Base-by-base conservation (phyloP, 208 protist genomes). In the Leishmania amazonensis region DNA sequence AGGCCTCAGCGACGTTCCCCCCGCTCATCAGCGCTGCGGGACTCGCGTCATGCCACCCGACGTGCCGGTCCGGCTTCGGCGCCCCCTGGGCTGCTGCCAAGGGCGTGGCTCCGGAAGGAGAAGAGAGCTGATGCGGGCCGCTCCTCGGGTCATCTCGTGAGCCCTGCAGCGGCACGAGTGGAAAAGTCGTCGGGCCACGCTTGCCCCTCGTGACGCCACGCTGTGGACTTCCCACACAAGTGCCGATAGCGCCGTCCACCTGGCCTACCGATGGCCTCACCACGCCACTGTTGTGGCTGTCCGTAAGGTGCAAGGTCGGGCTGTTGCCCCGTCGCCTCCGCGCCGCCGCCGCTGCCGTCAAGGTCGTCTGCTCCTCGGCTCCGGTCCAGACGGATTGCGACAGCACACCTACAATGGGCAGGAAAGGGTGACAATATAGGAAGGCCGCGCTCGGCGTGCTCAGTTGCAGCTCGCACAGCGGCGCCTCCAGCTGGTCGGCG, bases 371-470 rank as follows among this genome's bases (percentile, higher is more conserved):
- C 58, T 35, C 42, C 24, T 54, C 49, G 3, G 31, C 74, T 40
- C 58, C 68, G 13, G 65, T 5, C 83, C 81, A 84, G 57, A 79
- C 80, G 42, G 84, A 83, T 74, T 89, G 87, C 13, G 88, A 85
- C 38, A 97, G 79, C 31, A 88, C 85, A 13, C 88, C 91, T 24
- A 97, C 83, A 51, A 96, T 58, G 17, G 91, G 93, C 35, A 96
- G 73, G 70, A 92, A 89, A 3, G 94, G 93, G 80, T 97, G 94
- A 79, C 94, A 97, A 64, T 95, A 95, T 1, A 95, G 74, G 71
- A 94, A 94, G 35, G 83, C 82, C 19, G 85, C 78, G 62, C 76
- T 83, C 38, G 35, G 71, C 21, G 64, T 81, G 54, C 24, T 38
- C 40, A 87, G 68, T 70, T 78, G 53, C 88, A 93, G 24, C 88